Evolutionary conservation across 176 grass and related monocot species (phyloP), one percentile per base, ranked within the genome.

Genomic region (Lolium perenne): DNA sequence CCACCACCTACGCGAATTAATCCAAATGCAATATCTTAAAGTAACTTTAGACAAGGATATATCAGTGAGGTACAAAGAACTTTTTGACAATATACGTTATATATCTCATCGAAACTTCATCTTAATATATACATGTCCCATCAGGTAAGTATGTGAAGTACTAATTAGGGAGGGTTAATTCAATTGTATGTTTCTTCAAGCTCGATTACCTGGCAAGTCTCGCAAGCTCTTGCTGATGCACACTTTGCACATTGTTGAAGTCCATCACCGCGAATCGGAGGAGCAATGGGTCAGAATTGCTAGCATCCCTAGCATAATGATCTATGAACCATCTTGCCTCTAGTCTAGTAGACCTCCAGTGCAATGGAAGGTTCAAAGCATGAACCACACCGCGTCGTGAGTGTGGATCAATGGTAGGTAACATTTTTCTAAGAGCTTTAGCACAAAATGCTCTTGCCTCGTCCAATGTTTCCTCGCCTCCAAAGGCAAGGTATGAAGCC

Each of bases 1-100:
- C 93, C 90, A 95, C 93, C 93, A 95, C 1, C 93, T 95, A 56
- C 4, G 59, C n/a, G n/a, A n/a, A 15, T 48, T 41, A 50, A 50
- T 7, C 47, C 45, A 48, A 25, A 7, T 48, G 47, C n/a, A 12
- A 22, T 43, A 68, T 68, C 7, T 68, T 9, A 38, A 68, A 68
- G 38, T 59, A 59, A 55, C 5, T 59, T 11, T 63, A 26, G 0
- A 2, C 20, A 26, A 63, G 4, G 10, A 25, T 10, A 25, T 62
- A 61, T 62, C 10, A 25, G 32, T 62, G 59, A 23, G 2, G 3
- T 25, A 4, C 7, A 35, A 35, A 35, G 4, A n/a, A 8, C n/a
- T 21, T 3, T 25, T 22, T 10, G n/a, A 62, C 22, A 65, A 63
- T 14, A 65, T 1, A 65, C 15, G 23, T 35, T 35, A 5, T 26